These are phyloP conservation scores for Metroxylon sagu DNA, from an alignment of 176 grass and related monocot species.

Conservation along the genomic window DNA sequence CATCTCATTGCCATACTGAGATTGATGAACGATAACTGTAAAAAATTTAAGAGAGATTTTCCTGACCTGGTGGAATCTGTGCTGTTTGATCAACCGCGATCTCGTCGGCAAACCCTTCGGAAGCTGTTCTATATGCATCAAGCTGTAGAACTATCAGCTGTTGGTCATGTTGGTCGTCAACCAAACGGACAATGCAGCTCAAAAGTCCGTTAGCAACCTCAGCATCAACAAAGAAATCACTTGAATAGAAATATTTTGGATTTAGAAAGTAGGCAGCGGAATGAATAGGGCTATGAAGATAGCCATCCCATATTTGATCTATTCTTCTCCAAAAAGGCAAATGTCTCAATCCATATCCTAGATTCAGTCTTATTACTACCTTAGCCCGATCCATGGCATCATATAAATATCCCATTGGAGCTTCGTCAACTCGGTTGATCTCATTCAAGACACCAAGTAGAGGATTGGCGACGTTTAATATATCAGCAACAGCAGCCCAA, in stretches of 20 bases:
- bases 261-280: conserved; percentile 60
- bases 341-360: conserved; percentile 24
- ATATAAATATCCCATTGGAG: conserved; percentile 57
- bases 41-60: neutral
- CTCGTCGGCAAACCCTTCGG: conserved; percentile 33
- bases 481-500: conserved; percentile 43
- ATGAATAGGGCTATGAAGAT: conserved; percentile 67
- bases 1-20: no score
- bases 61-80: conserved; percentile 47
- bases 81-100: conserved; percentile 24
- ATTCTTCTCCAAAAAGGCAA: conserved; percentile 37
- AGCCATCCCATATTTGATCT: conserved; percentile 58
- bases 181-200: conserved; percentile 30
- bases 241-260: conserved; percentile 43
- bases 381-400: conserved; percentile 68
- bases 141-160: conserved; percentile 27
- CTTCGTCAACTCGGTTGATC: conserved; percentile 32
- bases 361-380: conserved; percentile 39
- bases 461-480: conserved; percentile 57
- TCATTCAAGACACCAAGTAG: conserved; percentile 39
- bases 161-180: conserved; percentile 26
- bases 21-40: neutral
- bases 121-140: conserved; percentile 35
- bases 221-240: conserved; percentile 30
- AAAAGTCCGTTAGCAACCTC: conserved; percentile 52